Evolutionary conservation across 2,329 filamentous ascomycete species (phyloP), one percentile per base, ranked within the genome.

Genomic region (Stromatinia cepivora): DNA sequence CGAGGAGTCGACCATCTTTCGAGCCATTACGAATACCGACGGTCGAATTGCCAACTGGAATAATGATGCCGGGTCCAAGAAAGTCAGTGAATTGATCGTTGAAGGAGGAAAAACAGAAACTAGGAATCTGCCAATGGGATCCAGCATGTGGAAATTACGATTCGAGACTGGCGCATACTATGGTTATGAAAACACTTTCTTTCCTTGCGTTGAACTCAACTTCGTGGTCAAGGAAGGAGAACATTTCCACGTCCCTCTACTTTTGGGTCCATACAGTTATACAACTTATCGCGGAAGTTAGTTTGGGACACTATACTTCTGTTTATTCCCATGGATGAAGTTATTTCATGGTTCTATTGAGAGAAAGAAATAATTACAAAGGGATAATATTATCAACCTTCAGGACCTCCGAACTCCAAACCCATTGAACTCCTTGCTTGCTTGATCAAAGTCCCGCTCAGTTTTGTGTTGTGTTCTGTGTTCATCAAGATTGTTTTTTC

Each of bases 271-370:
- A 42, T 94, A 89, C 81, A 91, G 90, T 78, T 95, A 93, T 81
- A 91, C 90, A 53, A 94, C 92, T 13, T 95, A 95, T 80, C 83
- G 92, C 61, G 92, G 92, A 22, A 92, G 89, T 78, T 93, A 46
- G 31, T 42, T 50, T 39, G 31, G 62, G n/a, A 52, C 48, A 3
- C 28, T 39, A 22, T 66, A 25, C 53, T 52, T 64, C 46, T 25
- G 53, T 66, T 50, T 48, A 39, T 39, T 31, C n/a, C 6, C 56
- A 62, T 62, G 56, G 45, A 67, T 39, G 31, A 62, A 62, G 66
- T 53, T 50, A 31, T n/a, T 67, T 52, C 56, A 62, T 62, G 66
- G 13, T 15, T 50, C 45, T 45, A 36, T 34, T 28, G 48, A 56
- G 22, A n/a, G 11, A 46, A 58, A 36, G 45, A 45, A 65, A 36